These are phyloP conservation scores for Vitis cinerea DNA, from an alignment of 164 flowering plant genomes.

Conservation along the genomic window DNA sequence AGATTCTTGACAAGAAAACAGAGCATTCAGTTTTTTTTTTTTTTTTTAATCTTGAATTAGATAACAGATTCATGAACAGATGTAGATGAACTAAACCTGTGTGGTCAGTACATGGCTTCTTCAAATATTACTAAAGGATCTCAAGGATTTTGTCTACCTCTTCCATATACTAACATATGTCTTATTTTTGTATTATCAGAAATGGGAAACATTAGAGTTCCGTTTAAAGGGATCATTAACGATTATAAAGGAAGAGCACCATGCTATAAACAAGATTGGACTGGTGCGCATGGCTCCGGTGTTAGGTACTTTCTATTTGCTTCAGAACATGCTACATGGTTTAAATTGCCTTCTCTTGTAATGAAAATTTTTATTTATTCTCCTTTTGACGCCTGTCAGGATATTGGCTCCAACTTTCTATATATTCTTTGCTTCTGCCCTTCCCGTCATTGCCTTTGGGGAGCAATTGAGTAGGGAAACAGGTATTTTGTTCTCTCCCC, in stretches of 20 bases:
- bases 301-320: conserved; percentile 26
- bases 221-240: conserved; percentile 47
- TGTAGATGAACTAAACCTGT: not conserved
- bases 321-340: not conserved
- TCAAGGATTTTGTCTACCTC: not conserved
- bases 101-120: not conserved
- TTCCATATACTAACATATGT: not conserved
- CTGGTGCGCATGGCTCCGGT: conserved; percentile 30
- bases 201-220: conserved; percentile 30
- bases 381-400: conserved; percentile 17
- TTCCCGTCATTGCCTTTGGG: conserved; percentile 56
- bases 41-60: too few species aligned
- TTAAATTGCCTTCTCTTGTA: not conserved
- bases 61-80: too few species aligned
- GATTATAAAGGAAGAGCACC: conserved; percentile 48
- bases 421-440: conserved; percentile 55
- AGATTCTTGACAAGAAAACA: not conserved
- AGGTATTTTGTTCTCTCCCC: conserved; percentile 21
- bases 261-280: conserved; percentile 63
- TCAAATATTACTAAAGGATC: not conserved
- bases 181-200: conserved; percentile 11
- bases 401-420: conserved; percentile 43
- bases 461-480: conserved; percentile 45
- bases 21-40: not conserved
- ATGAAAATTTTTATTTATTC: not conserved